Base-by-base conservation (phyloP, 2,329 filamentous ascomycete genomes). In the Ilyonectria sp. region DNA sequence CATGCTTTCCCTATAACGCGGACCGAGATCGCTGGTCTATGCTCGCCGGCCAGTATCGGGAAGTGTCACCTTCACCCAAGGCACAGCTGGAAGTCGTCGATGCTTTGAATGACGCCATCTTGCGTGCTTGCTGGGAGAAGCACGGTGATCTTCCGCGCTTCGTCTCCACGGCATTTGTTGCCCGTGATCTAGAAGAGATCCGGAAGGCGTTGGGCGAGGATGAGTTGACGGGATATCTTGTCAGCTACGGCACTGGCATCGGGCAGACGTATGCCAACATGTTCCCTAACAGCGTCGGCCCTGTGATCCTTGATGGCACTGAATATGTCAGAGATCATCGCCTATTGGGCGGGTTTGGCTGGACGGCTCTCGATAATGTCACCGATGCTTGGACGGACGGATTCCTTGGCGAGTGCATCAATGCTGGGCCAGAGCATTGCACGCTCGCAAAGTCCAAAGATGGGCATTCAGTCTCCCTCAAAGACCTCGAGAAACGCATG, bases 221-320 rank as follows among this genome's bases (percentile, higher is more conserved):
- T 4, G 82, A 85, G 60, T 63, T 87, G 65, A 86, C 84, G 2
- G 84, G 82, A 0, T 86, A 86, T 58, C 76, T 87, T 17, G 82
- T 86, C 35, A 86, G 83, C 67, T 87, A 87, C 64, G 86, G 86
- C 19, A 87, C 85, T 0, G 84, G 82, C 4, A 86, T 87, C 52
- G 86, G 84, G 0, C 85, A 87, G 74, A 86, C 83, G 0, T 87
- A 85, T 60, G 85, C 83, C 29, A 82, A 81, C 65, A 84, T 87
- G 82, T 87, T 87, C 46, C 85, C 86, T 1, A 71, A 80, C 21
- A 82, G 81, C 49, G 84, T 86, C 0, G 86, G 85, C 0, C 80
- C 85, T 5, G 71, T 87, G 52, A 82, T 87, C 13, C 76, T 87
- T 0, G 85, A 87, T 63, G 85, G 84, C 0, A 85, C 83, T 8